Conservation (phyloP, 208 protist species). For the Acanthamoeba castellanii region DNA sequence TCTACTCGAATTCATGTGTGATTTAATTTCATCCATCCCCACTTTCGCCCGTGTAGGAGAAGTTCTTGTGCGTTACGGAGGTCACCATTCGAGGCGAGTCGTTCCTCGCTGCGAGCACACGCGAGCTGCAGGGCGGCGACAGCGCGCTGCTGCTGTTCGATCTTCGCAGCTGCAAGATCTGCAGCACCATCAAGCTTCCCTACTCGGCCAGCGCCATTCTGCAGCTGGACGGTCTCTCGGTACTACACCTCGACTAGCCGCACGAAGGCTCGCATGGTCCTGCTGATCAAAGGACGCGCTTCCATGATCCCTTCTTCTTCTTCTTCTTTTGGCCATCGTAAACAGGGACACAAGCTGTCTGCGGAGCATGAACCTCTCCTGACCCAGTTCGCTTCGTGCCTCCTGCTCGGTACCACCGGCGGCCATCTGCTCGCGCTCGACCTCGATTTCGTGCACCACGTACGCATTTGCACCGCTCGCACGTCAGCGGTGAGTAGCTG, state of each 20-base stretch:
- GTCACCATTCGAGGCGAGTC: constrained; percentile 37
- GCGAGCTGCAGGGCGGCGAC: constrained; percentile 1
- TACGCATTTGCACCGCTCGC: not conserved
- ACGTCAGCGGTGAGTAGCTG: not conserved
- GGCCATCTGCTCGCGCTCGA: constrained; percentile 10
- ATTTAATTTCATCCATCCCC: not conserved
- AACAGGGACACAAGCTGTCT: not conserved
- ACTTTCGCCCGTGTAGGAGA: not conserved
- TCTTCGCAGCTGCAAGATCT: constrained; percentile 37
- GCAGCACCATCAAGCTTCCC: constrained; percentile 36
- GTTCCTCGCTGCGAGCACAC: constrained; percentile 19
- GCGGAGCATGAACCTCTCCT: not conserved
- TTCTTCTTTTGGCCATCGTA: not conserved
- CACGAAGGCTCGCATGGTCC: not conserved
- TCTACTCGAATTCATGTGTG: not conserved
- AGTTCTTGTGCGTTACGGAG: constrained; percentile 26
- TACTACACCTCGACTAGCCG: not conserved
- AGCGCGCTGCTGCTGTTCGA: constrained; percentile 31
- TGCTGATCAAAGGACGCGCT: not conserved
- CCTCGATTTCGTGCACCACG: constrained; percentile 50
- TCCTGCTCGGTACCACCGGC: constrained; percentile 21
- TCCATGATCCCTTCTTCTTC: not conserved
- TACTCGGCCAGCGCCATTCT: constrained; percentile 28
- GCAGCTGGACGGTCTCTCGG: not conserved
- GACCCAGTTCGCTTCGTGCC: constrained; percentile 8